A percentile compares a stretch with the other conserved stretches of the same genome.
Evolutionary conservation across 2,329 filamentous ascomycete species (phyloP).

Genomic region (Diaporthe australafricana): DNA sequence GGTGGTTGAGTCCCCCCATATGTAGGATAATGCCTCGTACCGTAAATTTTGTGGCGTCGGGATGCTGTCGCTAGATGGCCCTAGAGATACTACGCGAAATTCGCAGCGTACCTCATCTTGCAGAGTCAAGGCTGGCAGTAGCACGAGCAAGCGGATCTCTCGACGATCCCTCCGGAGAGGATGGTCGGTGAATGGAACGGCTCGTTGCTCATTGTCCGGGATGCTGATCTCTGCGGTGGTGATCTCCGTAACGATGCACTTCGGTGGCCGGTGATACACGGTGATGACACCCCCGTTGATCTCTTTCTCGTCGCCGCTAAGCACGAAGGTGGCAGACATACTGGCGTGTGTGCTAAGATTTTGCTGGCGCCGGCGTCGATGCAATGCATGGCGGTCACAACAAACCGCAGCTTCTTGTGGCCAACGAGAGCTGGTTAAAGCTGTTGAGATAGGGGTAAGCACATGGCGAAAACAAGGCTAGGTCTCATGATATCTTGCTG

Average conservation of each 20-base stretch:
- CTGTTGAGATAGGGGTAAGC: constrained; percentile 5
- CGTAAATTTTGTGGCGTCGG: not conserved
- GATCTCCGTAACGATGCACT: constrained; percentile 7
- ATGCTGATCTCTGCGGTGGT: constrained; percentile 1
- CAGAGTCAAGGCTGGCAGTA: not conserved
- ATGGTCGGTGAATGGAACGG: not conserved
- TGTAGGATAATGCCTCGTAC: constrained; percentile 3
- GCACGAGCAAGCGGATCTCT: not conserved
- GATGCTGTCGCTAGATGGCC: too few relatives aligned
- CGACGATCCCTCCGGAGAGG: not conserved
- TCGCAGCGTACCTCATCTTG: constrained; percentile 17
- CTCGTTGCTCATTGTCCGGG: not conserved
- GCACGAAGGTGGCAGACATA: constrained; percentile 9
- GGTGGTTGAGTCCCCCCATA: not conserved
- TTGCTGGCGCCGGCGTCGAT: not conserved
- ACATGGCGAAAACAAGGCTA: constrained; percentile 17
- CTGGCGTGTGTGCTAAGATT: not conserved
- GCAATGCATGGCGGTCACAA: not conserved
- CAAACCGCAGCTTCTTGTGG: constrained; percentile 2
- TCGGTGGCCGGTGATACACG: not conserved
- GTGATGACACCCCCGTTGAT: not conserved
- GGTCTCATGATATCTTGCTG: constrained; percentile 6
- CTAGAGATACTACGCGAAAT: not conserved
- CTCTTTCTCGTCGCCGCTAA: constrained; percentile 13
- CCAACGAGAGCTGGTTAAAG: constrained; percentile 7